Evolutionary conservation across 345 rosid species (phyloP).

Genomic region (Murraya koenigii): DNA sequence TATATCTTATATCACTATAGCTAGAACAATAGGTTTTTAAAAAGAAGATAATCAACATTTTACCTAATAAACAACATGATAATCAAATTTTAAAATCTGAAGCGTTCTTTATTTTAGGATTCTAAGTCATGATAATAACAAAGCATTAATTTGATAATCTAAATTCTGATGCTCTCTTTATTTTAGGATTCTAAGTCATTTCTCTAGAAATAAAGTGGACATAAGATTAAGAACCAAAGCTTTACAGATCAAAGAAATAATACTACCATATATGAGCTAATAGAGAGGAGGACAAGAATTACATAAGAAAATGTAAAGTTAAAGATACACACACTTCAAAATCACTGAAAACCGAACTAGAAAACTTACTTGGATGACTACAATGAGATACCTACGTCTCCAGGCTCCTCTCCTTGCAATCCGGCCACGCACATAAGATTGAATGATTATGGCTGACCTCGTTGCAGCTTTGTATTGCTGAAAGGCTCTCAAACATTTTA

Average conservation of each 20-base stretch:
- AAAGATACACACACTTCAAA: neutral
- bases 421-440: conserved; percentile 66
- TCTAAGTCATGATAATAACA: neutral
- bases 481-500: conserved; percentile 30
- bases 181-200: neutral
- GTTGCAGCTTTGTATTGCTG: conserved; percentile 31
- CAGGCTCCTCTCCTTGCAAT: conserved; percentile 32
- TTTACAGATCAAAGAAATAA: neutral
- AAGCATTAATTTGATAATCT: neutral
- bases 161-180: neutral
- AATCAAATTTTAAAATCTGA: neutral
- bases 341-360: neutral
- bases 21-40: neutral
- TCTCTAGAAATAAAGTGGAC: neutral
- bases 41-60: neutral
- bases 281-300: neutral
- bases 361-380: conserved; percentile 62
- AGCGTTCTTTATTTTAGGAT: neutral
- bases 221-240: neutral
- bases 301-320: neutral
- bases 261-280: neutral
- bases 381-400: conserved; percentile 27
- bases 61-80: neutral
- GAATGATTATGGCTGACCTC: conserved; percentile 53
- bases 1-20: neutral